phyloP scores from a whole-genome alignment of 768 basidiomycete genomes.

The Termitomyces sp. region DNA sequence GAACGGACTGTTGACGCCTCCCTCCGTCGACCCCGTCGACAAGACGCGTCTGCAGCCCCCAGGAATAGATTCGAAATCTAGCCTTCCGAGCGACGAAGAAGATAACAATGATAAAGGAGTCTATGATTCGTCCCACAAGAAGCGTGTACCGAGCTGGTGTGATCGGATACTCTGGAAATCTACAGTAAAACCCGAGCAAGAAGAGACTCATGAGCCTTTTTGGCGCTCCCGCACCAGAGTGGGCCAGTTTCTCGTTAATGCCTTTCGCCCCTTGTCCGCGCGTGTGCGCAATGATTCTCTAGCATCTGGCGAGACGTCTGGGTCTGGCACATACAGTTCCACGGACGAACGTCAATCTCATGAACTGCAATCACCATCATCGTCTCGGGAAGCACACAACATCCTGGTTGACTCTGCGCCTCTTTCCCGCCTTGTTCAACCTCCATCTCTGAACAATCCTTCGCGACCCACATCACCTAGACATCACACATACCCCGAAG shows the following conservation, averaged over 20 bases:
- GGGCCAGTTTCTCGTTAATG: constrained; percentile 50
- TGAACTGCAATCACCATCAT: constrained; percentile 12
- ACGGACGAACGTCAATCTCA: constrained; percentile 14
- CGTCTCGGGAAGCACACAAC: constrained; percentile 17
- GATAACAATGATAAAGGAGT: constrained; percentile 53
- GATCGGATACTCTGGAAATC: constrained; percentile 84
- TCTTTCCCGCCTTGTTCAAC: constrained; percentile 21
- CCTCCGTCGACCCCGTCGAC: constrained; percentile 17
- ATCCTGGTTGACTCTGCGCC: constrained; percentile 15
- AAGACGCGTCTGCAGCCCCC: constrained; percentile 21
- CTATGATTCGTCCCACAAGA: constrained; percentile 79
- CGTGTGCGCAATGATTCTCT: constrained; percentile 35
- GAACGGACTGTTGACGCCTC: constrained; percentile 8
- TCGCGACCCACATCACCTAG: constrained; percentile 16
- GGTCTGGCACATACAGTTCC: constrained; percentile 14
- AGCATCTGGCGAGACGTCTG: constrained; percentile 24
- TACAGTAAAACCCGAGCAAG: constrained; percentile 47
- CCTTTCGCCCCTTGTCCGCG: constrained; percentile 44
- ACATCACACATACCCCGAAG: constrained; percentile 7
- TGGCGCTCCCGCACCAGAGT: constrained; percentile 42
- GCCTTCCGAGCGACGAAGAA: constrained; percentile 32
- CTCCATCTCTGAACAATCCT: neutral
- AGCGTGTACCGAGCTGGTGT: constrained; percentile 87
- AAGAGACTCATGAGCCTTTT: constrained; percentile 20
- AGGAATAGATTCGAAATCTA: constrained; percentile 31